Percentiles rank a stretch among this genome's conserved stretches.
These are phyloP conservation scores for Hylodesmum podocarpum DNA, from an alignment of 306 rosid species.

Conservation along the genomic window DNA sequence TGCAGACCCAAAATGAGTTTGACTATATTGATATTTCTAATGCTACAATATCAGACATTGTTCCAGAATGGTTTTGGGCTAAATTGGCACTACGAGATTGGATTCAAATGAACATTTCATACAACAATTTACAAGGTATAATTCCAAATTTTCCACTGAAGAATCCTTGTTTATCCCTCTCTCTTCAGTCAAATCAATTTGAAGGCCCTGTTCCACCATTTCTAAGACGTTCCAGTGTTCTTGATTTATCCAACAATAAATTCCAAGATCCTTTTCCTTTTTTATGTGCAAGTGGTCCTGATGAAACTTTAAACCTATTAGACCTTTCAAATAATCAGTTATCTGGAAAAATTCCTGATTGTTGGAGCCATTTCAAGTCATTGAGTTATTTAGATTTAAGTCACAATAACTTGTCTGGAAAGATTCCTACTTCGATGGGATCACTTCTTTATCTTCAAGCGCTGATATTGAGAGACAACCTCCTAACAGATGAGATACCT, in stretches of 20 bases:
- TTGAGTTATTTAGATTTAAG: too few species aligned
- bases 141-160: background rate
- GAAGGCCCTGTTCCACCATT: too few species aligned
- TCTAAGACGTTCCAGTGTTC: background rate
- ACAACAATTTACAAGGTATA: background rate
- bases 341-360: too few species aligned
- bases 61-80: conserved; percentile 26
- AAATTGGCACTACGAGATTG: rapidly evolving
- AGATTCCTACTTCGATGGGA: too few species aligned
- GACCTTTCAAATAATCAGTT: too few species aligned
- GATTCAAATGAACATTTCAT: background rate
- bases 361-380: too few species aligned
- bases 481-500: too few species aligned
- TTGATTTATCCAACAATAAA: conserved; percentile 19
- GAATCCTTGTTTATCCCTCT: background rate
- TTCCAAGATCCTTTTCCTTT: background rate
- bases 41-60: background rate
- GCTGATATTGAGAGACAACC: too few species aligned
- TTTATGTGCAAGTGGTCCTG: background rate
- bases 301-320: background rate
- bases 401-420: too few species aligned
- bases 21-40: rapidly evolving
- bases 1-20: background rate
- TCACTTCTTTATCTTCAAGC: too few species aligned
- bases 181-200: too few species aligned